These are phyloP conservation scores for Diplocarpon mali DNA, from an alignment of 2,329 filamentous ascomycete genomes.

Conservation along the genomic window DNA sequence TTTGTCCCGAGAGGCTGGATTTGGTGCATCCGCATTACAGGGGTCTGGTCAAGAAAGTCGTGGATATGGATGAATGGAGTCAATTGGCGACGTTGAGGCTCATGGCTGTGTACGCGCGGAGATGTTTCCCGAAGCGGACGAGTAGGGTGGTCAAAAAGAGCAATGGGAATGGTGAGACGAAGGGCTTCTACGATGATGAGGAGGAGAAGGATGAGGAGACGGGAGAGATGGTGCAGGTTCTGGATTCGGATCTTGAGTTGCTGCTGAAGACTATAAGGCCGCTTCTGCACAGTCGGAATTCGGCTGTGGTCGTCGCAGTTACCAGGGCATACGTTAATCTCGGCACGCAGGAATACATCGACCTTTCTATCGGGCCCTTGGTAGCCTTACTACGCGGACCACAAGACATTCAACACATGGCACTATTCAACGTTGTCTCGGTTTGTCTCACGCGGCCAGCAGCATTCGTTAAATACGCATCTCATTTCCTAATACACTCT, in stretches of 20 bases:
- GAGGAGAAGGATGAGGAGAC: slow-evolving; percentile 30
- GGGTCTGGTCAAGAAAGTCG: slow-evolving; percentile 72
- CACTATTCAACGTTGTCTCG: slow-evolving; percentile 90
- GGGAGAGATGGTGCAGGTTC: slow-evolving; percentile 40
- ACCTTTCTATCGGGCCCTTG: slow-evolving; percentile 68
- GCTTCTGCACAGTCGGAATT: slow-evolving; percentile 86
- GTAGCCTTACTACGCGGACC: slow-evolving; percentile 76
- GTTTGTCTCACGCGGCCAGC: slow-evolving; percentile 67
- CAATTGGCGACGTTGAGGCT: slow-evolving; percentile 75
- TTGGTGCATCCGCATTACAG: slow-evolving; percentile 87
- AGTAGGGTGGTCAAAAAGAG: slow-evolving; percentile 41
- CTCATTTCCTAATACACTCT: slow-evolving; percentile 78
- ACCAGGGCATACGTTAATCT: slow-evolving; percentile 76
- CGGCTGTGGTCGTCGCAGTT: slow-evolving; percentile 82
- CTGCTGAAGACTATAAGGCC: slow-evolving; percentile 70
- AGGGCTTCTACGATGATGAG: slow-evolving; percentile 74
- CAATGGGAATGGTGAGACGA: slow-evolving; percentile 32
- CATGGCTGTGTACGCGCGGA: slow-evolving; percentile 74
- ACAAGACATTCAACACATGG: slow-evolving; percentile 79
- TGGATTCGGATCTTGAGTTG: slow-evolving; percentile 75
- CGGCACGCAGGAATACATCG: slow-evolving; percentile 66
- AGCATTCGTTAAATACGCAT: slow-evolving; percentile 78
- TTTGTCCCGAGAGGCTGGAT: slow-evolving; percentile 81
- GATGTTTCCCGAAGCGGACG: slow-evolving; percentile 69
- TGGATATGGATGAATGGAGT: slow-evolving; percentile 99